A percentile compares a stretch with the other conserved stretches of the same genome.
Evolutionary conservation across 352 stramenopile genomes (phyloP).

Genomic region (Globisporangium splendens): DNA sequence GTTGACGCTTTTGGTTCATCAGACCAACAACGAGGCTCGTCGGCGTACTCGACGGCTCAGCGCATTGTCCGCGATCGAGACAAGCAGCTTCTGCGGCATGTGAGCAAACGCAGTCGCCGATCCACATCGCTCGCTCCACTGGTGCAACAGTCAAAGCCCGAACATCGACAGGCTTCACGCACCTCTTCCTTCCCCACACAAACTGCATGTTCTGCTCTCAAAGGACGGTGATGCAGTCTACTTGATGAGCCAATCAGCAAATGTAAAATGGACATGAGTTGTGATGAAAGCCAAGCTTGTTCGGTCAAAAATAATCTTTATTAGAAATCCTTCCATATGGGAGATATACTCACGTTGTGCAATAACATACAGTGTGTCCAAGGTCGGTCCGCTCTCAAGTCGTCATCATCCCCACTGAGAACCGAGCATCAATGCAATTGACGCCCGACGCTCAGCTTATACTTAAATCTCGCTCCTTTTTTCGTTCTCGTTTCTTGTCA

Average conservation of each 20-base stretch:
- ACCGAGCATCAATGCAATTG: background rate
- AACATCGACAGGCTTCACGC: background rate
- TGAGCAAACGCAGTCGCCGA: background rate
- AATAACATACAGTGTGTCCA: constrained; percentile 1
- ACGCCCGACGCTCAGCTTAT: background rate
- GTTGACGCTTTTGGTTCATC: background rate
- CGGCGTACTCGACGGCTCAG: background rate
- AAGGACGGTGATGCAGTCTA: background rate
- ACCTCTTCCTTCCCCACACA: background rate
- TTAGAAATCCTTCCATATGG: constrained; percentile 5
- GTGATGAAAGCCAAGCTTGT: background rate
- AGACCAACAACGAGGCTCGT: background rate
- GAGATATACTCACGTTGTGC: constrained; percentile 6
- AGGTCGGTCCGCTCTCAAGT: background rate
- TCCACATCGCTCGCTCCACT: constrained; percentile 1
- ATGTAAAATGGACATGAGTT: background rate
- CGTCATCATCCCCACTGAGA: background rate
- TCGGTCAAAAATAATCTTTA: constrained; percentile 1
- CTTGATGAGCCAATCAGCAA: background rate
- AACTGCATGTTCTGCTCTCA: constrained; percentile 4
- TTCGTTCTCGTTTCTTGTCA: constrained; percentile 1
- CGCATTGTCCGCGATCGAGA: background rate
- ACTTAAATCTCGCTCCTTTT: background rate
- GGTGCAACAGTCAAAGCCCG: background rate
- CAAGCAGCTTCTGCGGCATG: background rate